Evolutionary conservation across 768 basidiomycete genomes (phyloP).

Genomic region (Amyloporia xantha): DNA sequence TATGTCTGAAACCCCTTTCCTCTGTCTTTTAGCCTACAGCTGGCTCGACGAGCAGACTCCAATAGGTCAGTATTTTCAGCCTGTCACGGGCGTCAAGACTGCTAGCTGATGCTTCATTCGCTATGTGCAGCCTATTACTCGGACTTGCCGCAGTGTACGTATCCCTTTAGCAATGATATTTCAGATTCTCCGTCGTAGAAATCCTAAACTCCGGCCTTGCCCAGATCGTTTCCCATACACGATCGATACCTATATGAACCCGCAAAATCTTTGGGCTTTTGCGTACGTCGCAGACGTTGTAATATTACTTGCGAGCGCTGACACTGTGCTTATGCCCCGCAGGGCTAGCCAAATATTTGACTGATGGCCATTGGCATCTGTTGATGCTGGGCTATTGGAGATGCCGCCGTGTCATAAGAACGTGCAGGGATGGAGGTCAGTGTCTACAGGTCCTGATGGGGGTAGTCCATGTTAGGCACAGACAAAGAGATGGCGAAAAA

Average conservation of each 20-base stretch:
- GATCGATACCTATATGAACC: slow-evolving; percentile 55
- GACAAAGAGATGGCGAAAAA: no score
- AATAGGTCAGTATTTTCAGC: slow-evolving; percentile 20
- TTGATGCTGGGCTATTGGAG: no score
- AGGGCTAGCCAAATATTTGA: neutral
- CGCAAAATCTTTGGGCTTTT: slow-evolving; percentile 52
- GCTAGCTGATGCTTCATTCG: neutral
- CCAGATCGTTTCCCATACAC: slow-evolving; percentile 58
- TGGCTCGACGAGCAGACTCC: slow-evolving; percentile 25
- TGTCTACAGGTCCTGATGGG: no score
- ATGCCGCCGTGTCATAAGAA: no score
- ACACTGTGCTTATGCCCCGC: neutral
- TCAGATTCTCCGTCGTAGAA: neutral
- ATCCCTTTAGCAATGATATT: neutral
- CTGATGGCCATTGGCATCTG: no score
- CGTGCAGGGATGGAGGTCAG: no score
- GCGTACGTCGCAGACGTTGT: slow-evolving; percentile 32
- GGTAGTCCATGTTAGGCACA: no score
- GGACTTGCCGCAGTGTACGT: slow-evolving; percentile 25
- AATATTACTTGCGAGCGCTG: neutral
- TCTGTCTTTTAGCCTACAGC: slow-evolving; percentile 22
- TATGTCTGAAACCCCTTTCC: neutral
- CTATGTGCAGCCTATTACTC: slow-evolving; percentile 24
- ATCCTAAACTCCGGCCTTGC: neutral
- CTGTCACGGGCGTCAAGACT: neutral